Conservation (phyloP, 2,329 filamentous ascomycete species). For the Pseudopithomyces chartarum region DNA sequence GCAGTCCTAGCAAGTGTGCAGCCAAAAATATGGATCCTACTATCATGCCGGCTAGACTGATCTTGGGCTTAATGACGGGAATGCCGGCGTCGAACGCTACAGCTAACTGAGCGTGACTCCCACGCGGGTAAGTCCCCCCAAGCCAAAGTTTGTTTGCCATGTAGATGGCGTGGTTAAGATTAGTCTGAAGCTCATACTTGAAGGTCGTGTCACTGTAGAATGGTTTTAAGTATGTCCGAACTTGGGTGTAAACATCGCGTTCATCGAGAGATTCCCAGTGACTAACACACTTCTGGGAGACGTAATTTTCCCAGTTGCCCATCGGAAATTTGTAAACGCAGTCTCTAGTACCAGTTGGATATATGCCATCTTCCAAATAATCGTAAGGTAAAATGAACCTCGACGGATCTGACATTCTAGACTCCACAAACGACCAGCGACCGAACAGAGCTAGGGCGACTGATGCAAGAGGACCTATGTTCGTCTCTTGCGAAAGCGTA, state of each 20-base stretch:
- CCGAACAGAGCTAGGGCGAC: constrained; percentile 17
- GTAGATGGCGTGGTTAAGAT: not conserved
- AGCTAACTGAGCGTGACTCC: not conserved
- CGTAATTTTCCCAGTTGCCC: not conserved
- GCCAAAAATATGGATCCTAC: constrained; percentile 11
- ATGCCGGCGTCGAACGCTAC: constrained; percentile 7
- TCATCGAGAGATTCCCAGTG: not conserved
- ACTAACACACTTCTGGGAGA: not conserved
- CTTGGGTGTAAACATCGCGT: not conserved
- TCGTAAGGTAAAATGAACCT: not conserved
- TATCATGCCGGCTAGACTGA: constrained; percentile 7
- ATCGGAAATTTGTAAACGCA: not conserved
- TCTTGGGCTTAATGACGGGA: constrained; percentile 8
- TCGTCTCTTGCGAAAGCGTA: not conserved
- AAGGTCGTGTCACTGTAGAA: not conserved
- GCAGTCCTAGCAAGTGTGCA: constrained; percentile 12
- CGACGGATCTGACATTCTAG: constrained; percentile 3
- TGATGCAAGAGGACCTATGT: constrained; percentile 10
- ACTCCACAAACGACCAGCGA: constrained; percentile 10
- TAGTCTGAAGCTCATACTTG: not conserved
- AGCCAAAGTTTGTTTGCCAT: constrained; percentile 13
- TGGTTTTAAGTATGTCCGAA: not conserved
- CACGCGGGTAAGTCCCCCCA: not conserved
- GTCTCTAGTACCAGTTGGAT: not conserved
- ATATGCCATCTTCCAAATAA: not conserved